A percentile compares a stretch with the other conserved stretches of the same genome.
Evolutionary conservation across 2,329 filamentous ascomycete species (phyloP).

Genomic region (Fusarium neocosmosporiellum): DNA sequence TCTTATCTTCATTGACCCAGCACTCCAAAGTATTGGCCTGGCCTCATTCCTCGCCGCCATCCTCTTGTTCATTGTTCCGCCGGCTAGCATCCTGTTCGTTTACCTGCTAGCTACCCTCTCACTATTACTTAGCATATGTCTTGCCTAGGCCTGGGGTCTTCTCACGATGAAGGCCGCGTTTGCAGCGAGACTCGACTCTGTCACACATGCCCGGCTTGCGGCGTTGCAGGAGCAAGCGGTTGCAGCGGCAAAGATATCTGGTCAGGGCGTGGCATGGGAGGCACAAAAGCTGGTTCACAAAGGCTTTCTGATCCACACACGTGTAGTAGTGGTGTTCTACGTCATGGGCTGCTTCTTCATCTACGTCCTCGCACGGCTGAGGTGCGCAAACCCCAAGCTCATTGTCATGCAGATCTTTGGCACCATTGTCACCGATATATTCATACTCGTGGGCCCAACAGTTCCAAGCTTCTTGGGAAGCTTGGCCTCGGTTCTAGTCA

Average conservation of each 20-base stretch:
- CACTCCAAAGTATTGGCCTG: conserved; percentile 53
- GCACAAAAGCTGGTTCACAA: conserved; percentile 53
- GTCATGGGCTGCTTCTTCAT: conserved; percentile 57
- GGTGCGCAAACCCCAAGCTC: conserved; percentile 59
- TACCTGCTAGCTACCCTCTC: conserved; percentile 56
- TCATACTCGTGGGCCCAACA: conserved; percentile 56
- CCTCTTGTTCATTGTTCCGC: conserved; percentile 58
- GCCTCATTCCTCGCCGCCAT: conserved; percentile 58
- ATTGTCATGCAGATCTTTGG: conserved; percentile 57
- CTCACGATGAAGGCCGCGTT: conserved; percentile 60
- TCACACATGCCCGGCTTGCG: conserved; percentile 49
- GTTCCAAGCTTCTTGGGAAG: conserved; percentile 38
- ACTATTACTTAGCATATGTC: conserved; percentile 57
- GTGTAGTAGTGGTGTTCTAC: conserved; percentile 53
- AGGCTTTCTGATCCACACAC: conserved; percentile 60
- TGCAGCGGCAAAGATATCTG: conserved; percentile 44
- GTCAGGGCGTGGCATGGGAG: conserved; percentile 38
- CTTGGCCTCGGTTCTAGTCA: conserved; percentile 50
- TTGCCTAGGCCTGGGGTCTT: conserved; percentile 63
- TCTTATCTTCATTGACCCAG: conserved; percentile 59
- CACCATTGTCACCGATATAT: conserved; percentile 59
- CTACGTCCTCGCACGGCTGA: conserved; percentile 56
- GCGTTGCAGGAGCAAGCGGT: conserved; percentile 51
- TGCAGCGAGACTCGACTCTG: conserved; percentile 53
- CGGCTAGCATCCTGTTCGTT: conserved; percentile 57